Conservation (phyloP, 768 basidiomycete species). For the Dacryopinax primogenitus region DNA sequence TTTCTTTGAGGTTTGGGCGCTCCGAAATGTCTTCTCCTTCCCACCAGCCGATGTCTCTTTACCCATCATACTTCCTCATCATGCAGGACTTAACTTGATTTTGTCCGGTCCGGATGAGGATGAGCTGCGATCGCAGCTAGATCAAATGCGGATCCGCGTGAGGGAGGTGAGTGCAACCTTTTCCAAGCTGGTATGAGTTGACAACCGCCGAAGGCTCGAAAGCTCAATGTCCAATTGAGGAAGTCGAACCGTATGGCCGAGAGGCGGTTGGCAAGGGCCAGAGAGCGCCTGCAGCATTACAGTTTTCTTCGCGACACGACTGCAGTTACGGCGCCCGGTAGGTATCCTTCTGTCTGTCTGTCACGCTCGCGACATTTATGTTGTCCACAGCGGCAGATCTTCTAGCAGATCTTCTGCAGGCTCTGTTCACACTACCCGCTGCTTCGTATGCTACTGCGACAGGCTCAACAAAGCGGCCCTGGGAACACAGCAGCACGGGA, state of each 20-base stretch:
- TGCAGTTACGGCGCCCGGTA: conserved; percentile 31
- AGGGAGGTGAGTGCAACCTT: conserved; percentile 44
- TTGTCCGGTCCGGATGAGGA: conserved; percentile 39
- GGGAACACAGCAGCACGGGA: conserved; percentile 63
- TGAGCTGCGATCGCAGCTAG: conserved; percentile 51
- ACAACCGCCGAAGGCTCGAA: conserved; percentile 42
- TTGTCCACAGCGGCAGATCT: conserved; percentile 34
- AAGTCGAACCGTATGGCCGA: conserved; percentile 28
- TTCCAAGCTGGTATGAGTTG: not conserved
- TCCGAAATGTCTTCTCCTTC: conserved; percentile 76
- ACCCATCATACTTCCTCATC: conserved; percentile 63
- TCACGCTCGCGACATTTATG: conserved; percentile 35
- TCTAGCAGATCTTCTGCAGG: conserved; percentile 32
- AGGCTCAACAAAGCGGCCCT: conserved; percentile 56
- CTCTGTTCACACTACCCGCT: conserved; percentile 27
- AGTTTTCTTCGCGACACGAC: conserved; percentile 31
- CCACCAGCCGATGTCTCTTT: conserved; percentile 38
- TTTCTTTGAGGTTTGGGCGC: conserved; percentile 79
- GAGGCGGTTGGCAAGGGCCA: not conserved
- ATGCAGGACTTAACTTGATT: conserved; percentile 55
- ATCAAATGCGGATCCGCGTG: conserved; percentile 50
- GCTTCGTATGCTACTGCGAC: conserved; percentile 17
- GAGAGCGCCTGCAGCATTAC: conserved; percentile 21
- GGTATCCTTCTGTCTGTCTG: conserved; percentile 32
- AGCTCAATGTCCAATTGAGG: conserved; percentile 43